A percentile compares a stretch with the other conserved stretches of the same genome.
Conservation (phyloP, 2,329 filamentous ascomycete species). For the Penicillium hesseltinei region DNA sequence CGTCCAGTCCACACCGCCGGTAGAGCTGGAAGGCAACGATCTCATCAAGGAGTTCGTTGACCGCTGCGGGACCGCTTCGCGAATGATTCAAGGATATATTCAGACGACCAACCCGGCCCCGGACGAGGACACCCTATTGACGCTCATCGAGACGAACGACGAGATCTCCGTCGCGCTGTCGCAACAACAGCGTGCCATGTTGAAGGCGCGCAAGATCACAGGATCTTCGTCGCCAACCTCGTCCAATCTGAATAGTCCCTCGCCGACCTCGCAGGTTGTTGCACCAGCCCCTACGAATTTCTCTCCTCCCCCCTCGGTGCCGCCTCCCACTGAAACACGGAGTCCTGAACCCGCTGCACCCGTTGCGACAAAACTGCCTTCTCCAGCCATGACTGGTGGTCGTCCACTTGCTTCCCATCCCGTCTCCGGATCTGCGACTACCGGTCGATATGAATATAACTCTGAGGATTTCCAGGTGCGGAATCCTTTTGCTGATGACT, state of each 20-base stretch:
- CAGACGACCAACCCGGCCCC: conserved; percentile 72
- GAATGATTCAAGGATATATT: conserved; percentile 84
- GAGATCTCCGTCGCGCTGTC: conserved; percentile 78
- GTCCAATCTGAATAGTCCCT: conserved; percentile 15
- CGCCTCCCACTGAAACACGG: background rate
- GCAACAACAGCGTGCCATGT: conserved; percentile 77
- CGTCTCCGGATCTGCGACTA: background rate
- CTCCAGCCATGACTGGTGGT: conserved; percentile 13
- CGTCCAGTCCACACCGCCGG: conserved; percentile 75
- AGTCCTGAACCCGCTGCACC: background rate
- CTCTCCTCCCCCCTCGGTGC: conserved; percentile 1
- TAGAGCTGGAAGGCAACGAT: conserved; percentile 78
- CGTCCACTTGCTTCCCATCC: conserved; percentile 3
- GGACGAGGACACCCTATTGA: conserved; percentile 92
- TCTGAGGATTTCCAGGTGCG: conserved; percentile 42
- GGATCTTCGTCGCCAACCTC: conserved; percentile 20
- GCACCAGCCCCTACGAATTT: conserved; percentile 16
- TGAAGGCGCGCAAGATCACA: conserved; percentile 53
- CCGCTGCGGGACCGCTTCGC: conserved; percentile 76
- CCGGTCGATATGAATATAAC: conserved; percentile 36
- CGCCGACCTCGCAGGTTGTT: conserved; percentile 16
- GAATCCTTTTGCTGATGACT: conserved; percentile 43
- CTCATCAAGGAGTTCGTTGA: conserved; percentile 88
- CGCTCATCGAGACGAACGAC: conserved; percentile 91
- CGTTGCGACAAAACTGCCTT: conserved; percentile 8